Percentiles rank a stretch among this genome's conserved stretches.
These are phyloP conservation scores for Tetrahymena malaccensis DNA, from an alignment of 73 alveolate genomes.

Conservation along the genomic window DNA sequence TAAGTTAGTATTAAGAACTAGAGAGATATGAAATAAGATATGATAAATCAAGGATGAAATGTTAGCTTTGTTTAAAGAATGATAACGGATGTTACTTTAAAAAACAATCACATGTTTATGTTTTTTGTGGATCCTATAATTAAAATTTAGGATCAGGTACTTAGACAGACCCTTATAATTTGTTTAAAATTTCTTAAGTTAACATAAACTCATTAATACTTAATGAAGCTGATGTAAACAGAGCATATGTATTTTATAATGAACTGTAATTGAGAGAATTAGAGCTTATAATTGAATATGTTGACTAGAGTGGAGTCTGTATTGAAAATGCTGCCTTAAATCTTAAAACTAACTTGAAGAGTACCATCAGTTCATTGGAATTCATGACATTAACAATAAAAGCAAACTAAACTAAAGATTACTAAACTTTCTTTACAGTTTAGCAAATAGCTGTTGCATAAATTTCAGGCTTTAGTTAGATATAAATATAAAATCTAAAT, in stretches of 20 bases:
- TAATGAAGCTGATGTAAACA: neutral
- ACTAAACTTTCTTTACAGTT: neutral
- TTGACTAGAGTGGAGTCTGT: neutral
- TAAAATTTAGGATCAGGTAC: neutral
- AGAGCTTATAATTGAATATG: neutral
- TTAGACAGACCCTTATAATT: neutral
- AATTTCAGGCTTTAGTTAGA: neutral
- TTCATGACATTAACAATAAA: neutral
- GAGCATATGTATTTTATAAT: neutral
- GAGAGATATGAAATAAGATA: neutral
- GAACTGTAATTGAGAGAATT: neutral
- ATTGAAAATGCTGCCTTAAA: neutral
- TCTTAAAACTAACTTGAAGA: neutral
- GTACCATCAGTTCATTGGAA: neutral
- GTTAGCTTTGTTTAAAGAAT: neutral
- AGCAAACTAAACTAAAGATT: neutral
- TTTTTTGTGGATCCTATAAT: neutral
- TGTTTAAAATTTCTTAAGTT: neutral
- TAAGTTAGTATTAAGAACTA: neutral
- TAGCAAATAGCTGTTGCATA: neutral
- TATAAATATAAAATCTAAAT: too few relatives aligned
- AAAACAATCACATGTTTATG: neutral
- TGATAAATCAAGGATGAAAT: neutral
- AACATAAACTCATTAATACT: neutral
- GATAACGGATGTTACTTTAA: neutral